Evolutionary conservation across 768 basidiomycete genomes (phyloP), one percentile per base, ranked within the genome.

Genomic region (Xerocomus potaroensis): DNA sequence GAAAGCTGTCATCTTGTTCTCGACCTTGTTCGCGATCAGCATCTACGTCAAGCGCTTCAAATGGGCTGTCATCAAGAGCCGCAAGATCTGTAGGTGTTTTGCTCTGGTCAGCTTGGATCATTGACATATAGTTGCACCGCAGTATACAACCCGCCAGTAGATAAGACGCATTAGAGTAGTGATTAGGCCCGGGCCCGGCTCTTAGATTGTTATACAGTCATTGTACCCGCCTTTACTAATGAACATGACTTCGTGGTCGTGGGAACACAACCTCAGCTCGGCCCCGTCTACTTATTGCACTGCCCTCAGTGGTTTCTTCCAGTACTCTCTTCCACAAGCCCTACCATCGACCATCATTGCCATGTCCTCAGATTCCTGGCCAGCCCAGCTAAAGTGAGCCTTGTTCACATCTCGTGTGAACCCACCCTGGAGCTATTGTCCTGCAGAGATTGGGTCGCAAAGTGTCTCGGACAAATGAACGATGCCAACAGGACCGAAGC

Each of bases 31-130:
- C 43, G 81, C 81, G 15, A 60, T 95, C 64, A 84, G 83, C 56
- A 63, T 98, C 56, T 92, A 91, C 64, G 78, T 94, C 63, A 98
- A 98, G 73, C 82, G 91, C 61, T 94, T 91, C 82, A 97, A 97
- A 71, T 97, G 92, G 92, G 72, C 75, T 6, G 72, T 76, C 41
- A 82, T 97, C 71, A 97, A 97, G 81, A 89, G 84, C 76, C 80
- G 93, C 73, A 96, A 95, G 72, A 81, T 96, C 49, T 56, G 91
- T 91, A 51, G 68, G 88, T 80, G 12, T 49, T 43, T 18, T 8
- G n/a, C 29, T 12, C 29, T 14, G 35, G 8, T 21, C 19, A 26
- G 5, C 8, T 19, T 18, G 33, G 4, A 16, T 33, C 14, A 31
- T 30, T 58, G 51, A 64, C 45, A 8, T 9, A 23, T 2, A 34